A percentile compares a stretch with the other conserved stretches of the same genome.
Conservation (phyloP, 306 rosid species). For the Vigna mungo region DNA sequence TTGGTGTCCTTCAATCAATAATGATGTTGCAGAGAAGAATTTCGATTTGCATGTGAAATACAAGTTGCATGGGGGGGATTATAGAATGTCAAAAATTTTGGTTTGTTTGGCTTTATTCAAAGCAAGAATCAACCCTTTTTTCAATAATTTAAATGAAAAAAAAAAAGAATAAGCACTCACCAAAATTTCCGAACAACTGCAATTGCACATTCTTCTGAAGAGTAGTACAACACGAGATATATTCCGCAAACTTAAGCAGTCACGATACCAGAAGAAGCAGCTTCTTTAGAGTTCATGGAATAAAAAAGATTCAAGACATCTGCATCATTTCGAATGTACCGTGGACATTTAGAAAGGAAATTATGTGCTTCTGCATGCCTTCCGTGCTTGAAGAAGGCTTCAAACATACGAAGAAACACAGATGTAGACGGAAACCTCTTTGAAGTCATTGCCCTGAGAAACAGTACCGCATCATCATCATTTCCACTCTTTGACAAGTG, state of each 20-base stretch:
- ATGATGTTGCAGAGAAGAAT: conserved; percentile 4
- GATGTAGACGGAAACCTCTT: conserved; percentile 68
- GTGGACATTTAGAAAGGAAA: conserved; percentile 81
- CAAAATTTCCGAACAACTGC: conserved; percentile 49
- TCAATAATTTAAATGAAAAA: conserved; percentile 45
- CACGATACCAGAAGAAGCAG: conserved; percentile 51
- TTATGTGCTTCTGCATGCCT: conserved; percentile 72
- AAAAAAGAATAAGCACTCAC: conserved; percentile 43
- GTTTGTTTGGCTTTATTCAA: conserved; percentile 45
- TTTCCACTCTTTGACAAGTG: conserved; percentile 75
- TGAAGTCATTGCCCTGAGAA: conserved; percentile 74
- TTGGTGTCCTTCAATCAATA: conserved; percentile 24
- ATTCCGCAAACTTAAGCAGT: conserved; percentile 55
- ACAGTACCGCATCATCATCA: conserved; percentile 67
- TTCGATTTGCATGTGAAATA: conserved; percentile 8
- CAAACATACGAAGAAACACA: conserved; percentile 58
- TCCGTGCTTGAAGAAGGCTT: conserved; percentile 70
- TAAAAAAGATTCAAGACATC: conserved; percentile 75
- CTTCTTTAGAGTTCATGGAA: conserved; percentile 57
- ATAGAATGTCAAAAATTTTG: conserved; percentile 24
- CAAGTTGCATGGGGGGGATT: conserved; percentile 15
- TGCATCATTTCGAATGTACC: conserved; percentile 70
- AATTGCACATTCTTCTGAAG: conserved; percentile 47
- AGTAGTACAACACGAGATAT: conserved; percentile 42
- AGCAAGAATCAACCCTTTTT: conserved; percentile 45